A percentile compares a stretch with the other conserved stretches of the same genome.
Evolutionary conservation across 179 eudicot species (phyloP).

Genomic region (Carnegiea gigantea): DNA sequence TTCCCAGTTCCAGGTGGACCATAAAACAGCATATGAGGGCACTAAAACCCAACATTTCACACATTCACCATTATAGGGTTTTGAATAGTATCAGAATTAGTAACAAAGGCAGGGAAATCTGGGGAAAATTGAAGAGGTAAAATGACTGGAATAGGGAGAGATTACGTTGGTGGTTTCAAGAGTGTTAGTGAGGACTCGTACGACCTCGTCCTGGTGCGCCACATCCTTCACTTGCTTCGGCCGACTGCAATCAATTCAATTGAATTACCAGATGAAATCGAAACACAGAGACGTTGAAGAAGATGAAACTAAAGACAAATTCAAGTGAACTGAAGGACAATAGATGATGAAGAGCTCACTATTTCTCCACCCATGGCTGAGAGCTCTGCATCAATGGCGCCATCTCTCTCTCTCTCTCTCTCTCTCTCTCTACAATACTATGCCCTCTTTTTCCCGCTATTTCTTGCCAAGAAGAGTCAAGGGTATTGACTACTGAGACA

Average conservation of each 20-base stretch:
- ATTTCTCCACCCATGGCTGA: constrained; percentile 97
- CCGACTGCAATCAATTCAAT: constrained; percentile 44
- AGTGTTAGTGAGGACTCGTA: constrained; percentile 87
- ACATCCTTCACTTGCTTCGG: constrained; percentile 97
- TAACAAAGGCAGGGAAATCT: background rate
- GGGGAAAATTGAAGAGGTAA: background rate
- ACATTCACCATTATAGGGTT: constrained; percentile 15
- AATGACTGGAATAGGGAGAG: background rate
- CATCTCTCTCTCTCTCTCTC: constrained; percentile 36
- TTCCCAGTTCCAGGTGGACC: constrained; percentile 98
- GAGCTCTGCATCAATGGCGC: constrained; percentile 78
- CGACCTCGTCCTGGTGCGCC: constrained; percentile 91
- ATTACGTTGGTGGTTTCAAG: constrained; percentile 78
- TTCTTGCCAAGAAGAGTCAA: background rate
- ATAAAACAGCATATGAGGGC: constrained; percentile 93
- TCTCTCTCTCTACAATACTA: background rate
- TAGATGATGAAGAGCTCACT: constrained; percentile 33
- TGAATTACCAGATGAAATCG: background rate
- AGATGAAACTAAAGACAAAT: background rate
- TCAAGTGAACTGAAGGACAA: background rate
- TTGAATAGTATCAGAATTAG: background rate
- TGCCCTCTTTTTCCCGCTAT: constrained; percentile 27
- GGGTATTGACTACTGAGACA: too few relatives aligned
- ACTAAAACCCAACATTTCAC: constrained; percentile 35
- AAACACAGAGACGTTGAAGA: background rate